Percentiles rank a stretch among this genome's conserved stretches.
These are phyloP conservation scores for Sarocladium kiliense DNA, from an alignment of 2,329 filamentous ascomycete genomes.

Conservation along the genomic window DNA sequence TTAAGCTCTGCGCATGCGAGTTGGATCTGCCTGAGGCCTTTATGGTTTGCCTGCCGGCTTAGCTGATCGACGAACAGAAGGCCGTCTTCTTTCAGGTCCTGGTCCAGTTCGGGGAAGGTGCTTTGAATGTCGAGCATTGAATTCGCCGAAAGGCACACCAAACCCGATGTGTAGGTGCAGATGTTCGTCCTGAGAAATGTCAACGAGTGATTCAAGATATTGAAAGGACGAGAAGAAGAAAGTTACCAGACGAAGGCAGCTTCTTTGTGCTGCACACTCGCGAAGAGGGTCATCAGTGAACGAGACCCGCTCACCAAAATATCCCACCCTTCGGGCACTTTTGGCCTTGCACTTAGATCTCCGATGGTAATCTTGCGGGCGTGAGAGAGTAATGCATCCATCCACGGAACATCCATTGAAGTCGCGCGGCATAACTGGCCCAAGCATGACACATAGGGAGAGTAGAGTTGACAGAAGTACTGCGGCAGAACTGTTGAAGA, in stretches of 20 bases:
- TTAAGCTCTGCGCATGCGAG: background rate
- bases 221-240: background rate
- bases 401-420: background rate
- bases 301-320: background rate
- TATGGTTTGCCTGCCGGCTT: background rate
- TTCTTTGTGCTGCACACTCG: background rate
- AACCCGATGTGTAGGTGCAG: background rate
- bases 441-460: background rate
- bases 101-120: background rate
- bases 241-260: background rate
- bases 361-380: background rate
- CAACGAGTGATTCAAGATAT: background rate
- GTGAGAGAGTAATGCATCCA: background rate
- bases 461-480: conserved; percentile 1
- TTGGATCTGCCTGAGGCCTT: background rate
- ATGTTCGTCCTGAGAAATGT: background rate
- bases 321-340: background rate
- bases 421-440: background rate
- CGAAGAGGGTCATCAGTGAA: background rate
- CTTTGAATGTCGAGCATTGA: background rate
- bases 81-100: background rate
- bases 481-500: background rate
- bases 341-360: background rate
- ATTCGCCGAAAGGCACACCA: background rate
- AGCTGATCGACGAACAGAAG: background rate